Base-by-base conservation (phyloP, 78 protist genomes). In the Dictyostelium discoideum region DNA sequence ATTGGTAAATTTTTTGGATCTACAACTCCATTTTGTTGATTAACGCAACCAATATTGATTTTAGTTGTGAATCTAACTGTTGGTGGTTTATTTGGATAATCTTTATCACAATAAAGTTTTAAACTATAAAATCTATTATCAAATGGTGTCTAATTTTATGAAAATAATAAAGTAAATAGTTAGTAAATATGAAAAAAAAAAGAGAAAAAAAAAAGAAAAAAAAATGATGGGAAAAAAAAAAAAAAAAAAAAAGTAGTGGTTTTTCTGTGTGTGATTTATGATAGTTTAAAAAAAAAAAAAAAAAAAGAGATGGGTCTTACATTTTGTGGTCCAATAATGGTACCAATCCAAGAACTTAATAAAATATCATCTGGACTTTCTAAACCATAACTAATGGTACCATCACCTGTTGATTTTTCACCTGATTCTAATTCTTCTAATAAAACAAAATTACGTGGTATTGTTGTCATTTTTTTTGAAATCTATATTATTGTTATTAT, bases 371-470 rank as follows among this genome's bases (percentile, higher is more conserved):
- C 98, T 20, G 82, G 42, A 37, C 37, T 72, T 22, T 78, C 98
- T 18, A 99, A 92, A 18, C 99, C 99, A 67, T 96, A 97, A 77
- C 95, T 82, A 16, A 99, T 95, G 1, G 94, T 78, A 16, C 97
- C 98, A 69, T 98, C 98, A 37, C 98, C 98, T 5, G 92, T 32
- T 11, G 98, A 99, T 84, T 98, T 98, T 82, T 98, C 99, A 10
- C 98, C 99, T 50, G 96, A 97, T 63, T 98, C 99, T 54, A 99
- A 96, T 96, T 99, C 99, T 3, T 97, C 99, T 7, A 99, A 93
- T 22, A 99, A 97, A 74, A 85, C 32, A 67, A 99, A 99, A 86
- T 98, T 99, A 50, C 99, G 98, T 20, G 99, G 99, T 44, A 86
- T 39, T 32, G 29, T 11, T 32, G 93, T 14, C 96, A 85, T 85